Conservation (phyloP, 345 rosid genomes). For the Rhizophora mangle region DNA sequence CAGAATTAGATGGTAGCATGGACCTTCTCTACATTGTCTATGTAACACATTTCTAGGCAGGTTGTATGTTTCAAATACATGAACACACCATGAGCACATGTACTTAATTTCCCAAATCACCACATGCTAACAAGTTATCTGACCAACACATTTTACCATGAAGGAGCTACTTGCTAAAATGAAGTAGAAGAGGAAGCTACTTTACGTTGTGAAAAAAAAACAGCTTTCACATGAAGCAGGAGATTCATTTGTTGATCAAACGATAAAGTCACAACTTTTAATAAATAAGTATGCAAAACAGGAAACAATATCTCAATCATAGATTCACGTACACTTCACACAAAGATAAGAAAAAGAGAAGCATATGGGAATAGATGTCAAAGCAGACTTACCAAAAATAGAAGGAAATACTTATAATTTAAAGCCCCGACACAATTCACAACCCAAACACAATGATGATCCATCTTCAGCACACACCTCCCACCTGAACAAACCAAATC, state of each 20-base stretch:
- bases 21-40: too few relatives aligned
- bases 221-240: background rate
- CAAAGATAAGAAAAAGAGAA: background rate
- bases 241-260: background rate
- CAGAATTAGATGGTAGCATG: too few relatives aligned
- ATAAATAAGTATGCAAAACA: background rate
- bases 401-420: slow-evolving; percentile 90
- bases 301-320: background rate
- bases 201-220: background rate
- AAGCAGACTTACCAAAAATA: slow-evolving; percentile 73
- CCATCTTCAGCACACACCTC: slow-evolving; percentile 91
- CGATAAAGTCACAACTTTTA: background rate
- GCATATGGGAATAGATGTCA: background rate
- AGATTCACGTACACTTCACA: background rate
- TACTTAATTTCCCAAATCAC: too few relatives aligned
- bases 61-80: too few relatives aligned
- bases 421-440: slow-evolving; percentile 96
- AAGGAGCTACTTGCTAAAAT: too few relatives aligned
- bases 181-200: background rate
- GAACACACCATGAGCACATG: too few relatives aligned
- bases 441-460: slow-evolving; percentile 99
- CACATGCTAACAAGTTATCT: too few relatives aligned
- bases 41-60: too few relatives aligned
- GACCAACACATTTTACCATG: too few relatives aligned
- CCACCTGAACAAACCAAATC: slow-evolving; percentile 61